Evolutionary conservation across 1,139 yeast species (phyloP), one percentile per base, ranked within the genome.

Genomic region (Zygoascus meyerae): DNA sequence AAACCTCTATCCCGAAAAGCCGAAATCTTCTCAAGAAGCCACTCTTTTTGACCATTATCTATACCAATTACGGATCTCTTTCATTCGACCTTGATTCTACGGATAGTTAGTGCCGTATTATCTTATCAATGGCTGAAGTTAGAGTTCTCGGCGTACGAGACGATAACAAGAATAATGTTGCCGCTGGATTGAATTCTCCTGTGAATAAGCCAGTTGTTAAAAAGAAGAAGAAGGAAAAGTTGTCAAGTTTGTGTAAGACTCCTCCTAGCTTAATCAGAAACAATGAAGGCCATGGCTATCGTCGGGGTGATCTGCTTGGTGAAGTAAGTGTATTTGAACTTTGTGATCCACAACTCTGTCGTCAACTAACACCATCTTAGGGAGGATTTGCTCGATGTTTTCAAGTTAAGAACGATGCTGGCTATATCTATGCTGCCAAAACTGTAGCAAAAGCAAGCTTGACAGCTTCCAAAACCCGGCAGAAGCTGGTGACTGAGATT

Each of bases 381-480:
- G 99, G 99, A 50, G 99, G 99, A 0, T 94, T 94, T 72, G 99
- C 98, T 15, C 81, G 98, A 63, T 94, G 98, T 65, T 94, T 94
- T 70, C 97, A 92, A 66, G 94, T 94, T 75, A 86, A 85, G 63
- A 95, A 87, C 65, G 83, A 90, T 52, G 53, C 63, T 17, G 97
- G 97, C 34, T 79, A 81, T 61, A 77, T 87, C 2, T 92, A 75
- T 68, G 99, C 98, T 28, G 99, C 99, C 32, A 94, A 94, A 63
- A 94, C 98, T 0, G 95, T 94, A 39, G 98, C 99, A 44, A 94
- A 92, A 68, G 90, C 90, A 1, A 87, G 97, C 14, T 83, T 94
- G 55, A 85, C 83, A 58, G 83, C 86, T 54, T 95, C 86, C 60
- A 92, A 92, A 72, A 89, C 97, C 16, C 83, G 86, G 60, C 84